Conservation (phyloP, 2,329 filamentous ascomycete species). For the Orbilia blumenaviensis region DNA sequence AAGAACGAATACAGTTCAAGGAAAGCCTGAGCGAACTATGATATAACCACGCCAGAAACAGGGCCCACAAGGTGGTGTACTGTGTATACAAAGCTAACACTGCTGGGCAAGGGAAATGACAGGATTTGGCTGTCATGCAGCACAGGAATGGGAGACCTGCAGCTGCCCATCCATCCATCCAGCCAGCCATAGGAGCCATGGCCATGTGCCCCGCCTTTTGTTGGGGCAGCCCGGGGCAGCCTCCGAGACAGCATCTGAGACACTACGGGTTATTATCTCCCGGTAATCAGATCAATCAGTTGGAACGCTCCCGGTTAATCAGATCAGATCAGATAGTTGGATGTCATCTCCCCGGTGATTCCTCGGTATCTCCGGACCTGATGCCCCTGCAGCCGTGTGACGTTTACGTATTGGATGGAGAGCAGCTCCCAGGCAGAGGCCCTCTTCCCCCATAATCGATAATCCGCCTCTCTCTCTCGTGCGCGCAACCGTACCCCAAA, state of each 20-base stretch:
- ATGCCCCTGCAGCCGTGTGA: background rate
- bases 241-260: background rate
- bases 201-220: constrained; percentile 25
- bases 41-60: constrained; percentile 2
- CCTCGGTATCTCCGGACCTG: background rate
- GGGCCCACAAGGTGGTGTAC: background rate
- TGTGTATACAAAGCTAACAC: no score
- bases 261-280: background rate
- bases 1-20: constrained; percentile 5
- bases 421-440: background rate
- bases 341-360: background rate
- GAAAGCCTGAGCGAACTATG: background rate
- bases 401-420: constrained; percentile 18
- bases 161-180: background rate
- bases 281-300: background rate
- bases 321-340: background rate
- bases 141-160: constrained; percentile 39
- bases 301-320: background rate
- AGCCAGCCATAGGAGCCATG: no score
- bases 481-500: background rate
- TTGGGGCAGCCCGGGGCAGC: constrained; percentile 20
- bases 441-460: background rate
- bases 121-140: constrained; percentile 46
- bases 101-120: constrained; percentile 37
- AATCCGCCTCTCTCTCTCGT: background rate